Evolutionary conservation across 768 basidiomycete genomes (phyloP), one percentile per base, ranked within the genome.

Genomic region (Kockovaella imperatae): DNA sequence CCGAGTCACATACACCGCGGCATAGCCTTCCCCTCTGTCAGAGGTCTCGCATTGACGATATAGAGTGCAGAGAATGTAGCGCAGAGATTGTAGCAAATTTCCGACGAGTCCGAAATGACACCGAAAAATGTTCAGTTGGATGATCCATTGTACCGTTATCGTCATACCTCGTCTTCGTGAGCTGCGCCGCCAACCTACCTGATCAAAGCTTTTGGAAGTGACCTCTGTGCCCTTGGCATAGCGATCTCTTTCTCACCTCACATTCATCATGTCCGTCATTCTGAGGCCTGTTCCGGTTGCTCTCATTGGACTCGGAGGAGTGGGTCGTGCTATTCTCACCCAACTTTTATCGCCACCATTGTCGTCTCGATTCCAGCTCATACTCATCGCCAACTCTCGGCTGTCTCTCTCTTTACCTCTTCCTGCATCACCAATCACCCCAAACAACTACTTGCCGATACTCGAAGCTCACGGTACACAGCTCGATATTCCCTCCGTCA

Each of bases 251-350:
- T n/a, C n/a, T n/a, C n/a, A n/a, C n/a, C n/a, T n/a, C n/a, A n/a
- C 26, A 15, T 32, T 7, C 31, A 42, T 14, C 42, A 56, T 54
- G 56, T 45, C 52, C 43, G 10, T 26, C 18, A 50, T 46, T 35
- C n/a, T n/a, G n/a, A 56, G 59, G n/a, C 59, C 57, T 14, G 56
- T 63, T 38, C 62, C 66, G n/a, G 80, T 96, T 45, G 87, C 87
- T 35, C 77, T 95, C 55, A 77, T 96, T 47, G 95, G 95, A 49
- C 79, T 88, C 26, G 95, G 95, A 3, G 84, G 93, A 44, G 95
- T 99, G 21, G 95, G 95, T 24, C 76, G 80, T 32, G 87, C 88
- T 65, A 80, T 97, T 60, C 76, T 97, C 69, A 71, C 77, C 34
- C 95, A 97, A 71, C 77, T 96, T 20, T 75, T 82, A 11, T 77